These are phyloP conservation scores for Colletotrichum sp. DNA, from an alignment of 2,329 filamentous ascomycete species.

Conservation along the genomic window DNA sequence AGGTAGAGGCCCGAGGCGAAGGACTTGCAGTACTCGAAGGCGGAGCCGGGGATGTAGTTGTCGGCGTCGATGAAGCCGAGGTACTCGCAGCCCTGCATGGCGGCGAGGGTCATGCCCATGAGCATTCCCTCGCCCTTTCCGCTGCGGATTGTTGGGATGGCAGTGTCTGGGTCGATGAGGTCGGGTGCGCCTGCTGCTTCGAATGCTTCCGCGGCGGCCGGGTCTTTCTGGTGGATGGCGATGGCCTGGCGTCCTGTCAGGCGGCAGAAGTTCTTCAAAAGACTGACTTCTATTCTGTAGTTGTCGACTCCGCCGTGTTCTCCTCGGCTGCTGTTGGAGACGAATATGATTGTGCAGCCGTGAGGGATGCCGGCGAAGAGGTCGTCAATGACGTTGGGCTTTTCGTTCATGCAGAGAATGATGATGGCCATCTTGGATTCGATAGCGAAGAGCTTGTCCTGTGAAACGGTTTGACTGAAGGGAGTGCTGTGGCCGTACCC, in stretches of 20 bases:
- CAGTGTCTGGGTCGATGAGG: not conserved
- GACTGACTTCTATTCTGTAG: not conserved
- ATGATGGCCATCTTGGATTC: slow-evolving; percentile 5
- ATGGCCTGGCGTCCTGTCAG: not conserved
- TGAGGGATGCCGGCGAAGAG: slow-evolving; percentile 8
- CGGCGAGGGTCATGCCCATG: not conserved
- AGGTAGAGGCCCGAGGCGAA: not conserved
- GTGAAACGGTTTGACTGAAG: not conserved
- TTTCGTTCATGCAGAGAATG: slow-evolving; percentile 4
- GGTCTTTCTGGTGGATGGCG: slow-evolving; percentile 9
- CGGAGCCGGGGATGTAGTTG: slow-evolving; percentile 4
- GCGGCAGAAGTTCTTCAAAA: not conserved
- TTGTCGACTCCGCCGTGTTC: not conserved
- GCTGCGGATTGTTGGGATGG: not conserved
- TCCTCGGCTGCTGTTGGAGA: not conserved
- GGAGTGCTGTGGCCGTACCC: not conserved
- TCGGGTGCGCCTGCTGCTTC: not conserved
- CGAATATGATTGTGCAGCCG: not conserved
- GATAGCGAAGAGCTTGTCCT: not conserved
- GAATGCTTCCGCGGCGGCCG: not conserved
- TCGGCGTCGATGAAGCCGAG: slow-evolving; percentile 5
- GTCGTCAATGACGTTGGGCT: not conserved
- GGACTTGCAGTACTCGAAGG: slow-evolving; percentile 2
- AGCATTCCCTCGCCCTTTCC: slow-evolving; percentile 6
- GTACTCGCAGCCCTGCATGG: not conserved